These are phyloP conservation scores for Pisolithus thermaeus DNA, from an alignment of 1,284 basidiomycete species.

Conservation along the genomic window DNA sequence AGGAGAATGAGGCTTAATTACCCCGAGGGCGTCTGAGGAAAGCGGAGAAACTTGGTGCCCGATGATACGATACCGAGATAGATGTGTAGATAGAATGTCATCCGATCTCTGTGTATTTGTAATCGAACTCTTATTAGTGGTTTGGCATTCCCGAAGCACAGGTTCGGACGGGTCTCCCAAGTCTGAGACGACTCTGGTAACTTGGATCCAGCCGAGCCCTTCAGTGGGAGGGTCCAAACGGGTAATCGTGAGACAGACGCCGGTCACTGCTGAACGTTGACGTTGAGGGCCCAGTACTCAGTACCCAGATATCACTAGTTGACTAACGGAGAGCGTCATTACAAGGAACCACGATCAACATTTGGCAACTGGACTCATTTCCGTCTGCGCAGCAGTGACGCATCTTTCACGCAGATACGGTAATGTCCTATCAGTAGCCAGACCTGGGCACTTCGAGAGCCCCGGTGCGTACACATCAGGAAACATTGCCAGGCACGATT, in stretches of 20 bases:
- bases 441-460: no score
- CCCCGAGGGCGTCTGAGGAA: no score
- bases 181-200: neutral
- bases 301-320: neutral
- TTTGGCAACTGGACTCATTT: no score
- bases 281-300: no score
- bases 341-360: no score
- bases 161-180: no score
- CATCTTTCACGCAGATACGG: no score
- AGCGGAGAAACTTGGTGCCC: neutral
- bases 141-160: neutral
- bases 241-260: neutral
- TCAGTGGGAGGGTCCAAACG: neutral
- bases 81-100: neutral
- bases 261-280: neutral
- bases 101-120: neutral
- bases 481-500: no score
- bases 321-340: neutral
- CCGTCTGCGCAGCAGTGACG: no score
- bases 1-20: constrained; percentile 17
- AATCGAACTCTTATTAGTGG: neutral
- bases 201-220: neutral
- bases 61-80: no score
- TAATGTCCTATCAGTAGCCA: no score
- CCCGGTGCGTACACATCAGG: no score